A percentile compares a stretch with the other conserved stretches of the same genome.
Evolutionary conservation across 257 asterid genomes (phyloP).

Genomic region (Primulina tabacum): DNA sequence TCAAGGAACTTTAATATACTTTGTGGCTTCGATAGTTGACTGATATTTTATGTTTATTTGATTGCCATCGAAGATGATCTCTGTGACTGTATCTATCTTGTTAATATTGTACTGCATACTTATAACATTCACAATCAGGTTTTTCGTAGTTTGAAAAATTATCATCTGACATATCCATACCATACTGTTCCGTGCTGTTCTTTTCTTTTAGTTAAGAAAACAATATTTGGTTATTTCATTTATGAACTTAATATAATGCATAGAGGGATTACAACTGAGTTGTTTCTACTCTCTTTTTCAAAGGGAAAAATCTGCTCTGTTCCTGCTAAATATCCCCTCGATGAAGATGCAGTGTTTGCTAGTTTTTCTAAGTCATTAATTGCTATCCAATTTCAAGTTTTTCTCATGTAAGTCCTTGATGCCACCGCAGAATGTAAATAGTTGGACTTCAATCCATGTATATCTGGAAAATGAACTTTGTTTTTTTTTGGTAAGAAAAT

Average conservation of each 20-base stretch:
- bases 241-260: constrained; percentile 15
- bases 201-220: background rate
- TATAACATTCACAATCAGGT: background rate
- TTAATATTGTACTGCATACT: background rate
- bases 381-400: background rate
- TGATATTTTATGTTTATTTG: background rate
- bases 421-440: background rate
- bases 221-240: background rate
- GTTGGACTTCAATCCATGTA: background rate
- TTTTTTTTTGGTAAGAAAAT: no score
- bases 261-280: background rate
- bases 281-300: background rate
- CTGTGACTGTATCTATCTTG: background rate
- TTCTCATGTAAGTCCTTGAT: background rate
- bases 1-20: background rate
- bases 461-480: background rate
- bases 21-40: background rate
- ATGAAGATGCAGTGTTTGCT: background rate
- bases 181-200: background rate
- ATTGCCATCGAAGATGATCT: background rate
- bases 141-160: background rate
- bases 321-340: background rate
- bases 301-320: background rate
- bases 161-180: background rate
- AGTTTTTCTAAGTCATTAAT: background rate